Base-by-base conservation (phyloP, 768 basidiomycete genomes). In the Hypholoma sublateritium region DNA sequence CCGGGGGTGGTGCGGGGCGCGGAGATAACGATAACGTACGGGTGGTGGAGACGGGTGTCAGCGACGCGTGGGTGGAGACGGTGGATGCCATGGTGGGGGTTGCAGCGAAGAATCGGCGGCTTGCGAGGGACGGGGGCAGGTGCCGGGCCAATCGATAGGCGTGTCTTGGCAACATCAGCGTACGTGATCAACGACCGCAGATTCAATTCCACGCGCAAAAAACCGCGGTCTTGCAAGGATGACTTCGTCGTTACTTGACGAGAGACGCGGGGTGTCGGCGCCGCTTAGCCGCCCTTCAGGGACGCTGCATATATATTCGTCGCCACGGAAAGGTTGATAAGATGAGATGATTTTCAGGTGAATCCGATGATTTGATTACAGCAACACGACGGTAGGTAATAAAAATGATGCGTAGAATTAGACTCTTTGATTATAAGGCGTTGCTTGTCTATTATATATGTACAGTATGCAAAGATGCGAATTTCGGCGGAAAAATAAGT, bases 21-120 rank as follows among this genome's bases (percentile, higher is more conserved):
- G 36, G 21, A 22, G 39, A 24, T 14, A 6, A 70, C 77, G 39
- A 24, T 14, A 6, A 70, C 77, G 53, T 57, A 82, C 80, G 67
- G 22, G 71, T 24, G 28, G 76, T 79, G 37, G 74, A 77, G 41
- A 82, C 74, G 51, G 73, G 63, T 55, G 62, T 62, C 56, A 81
- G 66, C 19, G 76, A 73, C 50, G 67, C 59, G 63, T 77, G 74
- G 21, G 77, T 80, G 48, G 72, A 67, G 17, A 67, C 60, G 21
- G 67, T 55, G 9, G 69, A 63, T 5, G 74, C 59, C 77, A 77
- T 78, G 21, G 55, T 46, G 37, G 55, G 43, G 41, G 61, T 60
- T 25, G 57, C 50, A 45, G 52, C 37, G 39, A 59, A 54, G 53
- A 48, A 45, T 39, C 49, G 57, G 49, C 55, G 51, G 49, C 41